phyloP scores from a whole-genome alignment of 1,284 basidiomycete genomes.

The Ganoderma resinaceum region DNA sequence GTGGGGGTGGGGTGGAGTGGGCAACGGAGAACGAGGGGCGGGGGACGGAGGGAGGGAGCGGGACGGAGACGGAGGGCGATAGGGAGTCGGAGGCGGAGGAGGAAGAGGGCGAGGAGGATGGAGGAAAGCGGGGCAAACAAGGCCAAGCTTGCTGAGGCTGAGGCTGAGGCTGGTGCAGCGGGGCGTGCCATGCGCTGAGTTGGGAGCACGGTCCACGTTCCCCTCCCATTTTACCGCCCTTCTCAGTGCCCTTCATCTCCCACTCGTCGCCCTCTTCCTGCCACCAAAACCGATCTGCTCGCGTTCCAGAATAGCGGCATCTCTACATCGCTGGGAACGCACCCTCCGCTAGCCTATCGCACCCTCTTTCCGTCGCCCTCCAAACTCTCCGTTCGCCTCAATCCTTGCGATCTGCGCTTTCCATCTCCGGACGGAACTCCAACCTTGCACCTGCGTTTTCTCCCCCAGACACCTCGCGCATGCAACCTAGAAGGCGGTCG shows the following conservation, averaged over 20 bases:
- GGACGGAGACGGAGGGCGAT: constrained; percentile 29
- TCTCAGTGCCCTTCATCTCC: constrained; percentile 11
- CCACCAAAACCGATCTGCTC: constrained; percentile 15
- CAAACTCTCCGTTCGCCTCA: constrained; percentile 5
- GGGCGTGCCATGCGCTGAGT: constrained; percentile 25
- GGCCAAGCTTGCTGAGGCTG: constrained; percentile 24
- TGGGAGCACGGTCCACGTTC: constrained; percentile 21
- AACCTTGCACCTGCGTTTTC: constrained; percentile 15
- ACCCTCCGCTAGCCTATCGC: constrained; percentile 23
- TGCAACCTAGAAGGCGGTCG: constrained; percentile 17
- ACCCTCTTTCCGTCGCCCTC: constrained; percentile 16
- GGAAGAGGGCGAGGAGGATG: constrained; percentile 21
- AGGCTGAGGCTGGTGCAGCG: constrained; percentile 11
- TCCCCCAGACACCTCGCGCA: constrained; percentile 12
- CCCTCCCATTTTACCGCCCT: constrained; percentile 20
- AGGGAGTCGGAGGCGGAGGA: constrained; percentile 21
- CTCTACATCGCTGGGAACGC: constrained; percentile 27
- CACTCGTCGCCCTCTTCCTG: constrained; percentile 20
- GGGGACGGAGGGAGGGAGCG: constrained; percentile 24
- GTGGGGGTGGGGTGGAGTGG: constrained; percentile 16
- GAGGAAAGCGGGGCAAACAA: constrained; percentile 35
- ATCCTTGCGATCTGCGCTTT: constrained; percentile 27
- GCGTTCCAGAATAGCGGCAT: constrained; percentile 28
- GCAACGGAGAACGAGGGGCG: constrained; percentile 16
- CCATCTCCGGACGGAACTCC: constrained; percentile 18